These are phyloP conservation scores for Pseudogymnoascus sp. DNA, from an alignment of 2,329 filamentous ascomycete species.

Conservation along the genomic window DNA sequence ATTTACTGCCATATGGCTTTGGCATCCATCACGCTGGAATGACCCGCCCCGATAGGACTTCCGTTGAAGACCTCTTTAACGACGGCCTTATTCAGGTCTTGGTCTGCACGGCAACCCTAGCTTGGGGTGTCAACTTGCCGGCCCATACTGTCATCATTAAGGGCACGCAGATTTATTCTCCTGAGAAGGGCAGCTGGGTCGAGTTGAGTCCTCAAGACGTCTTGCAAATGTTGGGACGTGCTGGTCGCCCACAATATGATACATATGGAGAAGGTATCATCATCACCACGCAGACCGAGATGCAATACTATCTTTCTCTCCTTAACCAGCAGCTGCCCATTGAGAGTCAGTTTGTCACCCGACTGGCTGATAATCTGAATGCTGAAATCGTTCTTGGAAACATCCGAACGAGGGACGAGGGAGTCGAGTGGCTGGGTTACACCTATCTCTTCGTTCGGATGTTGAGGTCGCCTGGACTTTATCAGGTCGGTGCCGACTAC, in stretches of 20 bases:
- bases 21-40: slow-evolving; percentile 98
- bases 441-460: slow-evolving; percentile 97
- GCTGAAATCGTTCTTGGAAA: slow-evolving; percentile 94
- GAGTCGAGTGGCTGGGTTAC: slow-evolving; percentile 98
- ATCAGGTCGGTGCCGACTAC: slow-evolving; percentile 93
- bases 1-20: slow-evolving; percentile 89
- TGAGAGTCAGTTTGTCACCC: slow-evolving; percentile 90
- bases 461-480: slow-evolving; percentile 88
- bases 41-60: slow-evolving; percentile 87
- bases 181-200: slow-evolving; percentile 97
- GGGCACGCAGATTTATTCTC: slow-evolving; percentile 94
- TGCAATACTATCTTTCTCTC: slow-evolving; percentile 94
- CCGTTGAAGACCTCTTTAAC: slow-evolving; percentile 89
- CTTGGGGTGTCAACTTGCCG: slow-evolving; percentile 97
- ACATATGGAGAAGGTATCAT: slow-evolving; percentile 98
- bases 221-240: slow-evolving; percentile 95
- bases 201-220: slow-evolving; percentile 96
- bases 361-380: slow-evolving; percentile 90
- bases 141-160: slow-evolving; percentile 99
- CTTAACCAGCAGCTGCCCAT: slow-evolving; percentile 97
- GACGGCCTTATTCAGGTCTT: slow-evolving; percentile 89
- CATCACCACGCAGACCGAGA: slow-evolving; percentile 88
- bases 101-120: slow-evolving; percentile 94
- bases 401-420: slow-evolving; percentile 82
- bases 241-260: slow-evolving; percentile 91